Conservation (phyloP, 2,329 filamentous ascomycete species). For the Rhytidhysteron rufulum region DNA sequence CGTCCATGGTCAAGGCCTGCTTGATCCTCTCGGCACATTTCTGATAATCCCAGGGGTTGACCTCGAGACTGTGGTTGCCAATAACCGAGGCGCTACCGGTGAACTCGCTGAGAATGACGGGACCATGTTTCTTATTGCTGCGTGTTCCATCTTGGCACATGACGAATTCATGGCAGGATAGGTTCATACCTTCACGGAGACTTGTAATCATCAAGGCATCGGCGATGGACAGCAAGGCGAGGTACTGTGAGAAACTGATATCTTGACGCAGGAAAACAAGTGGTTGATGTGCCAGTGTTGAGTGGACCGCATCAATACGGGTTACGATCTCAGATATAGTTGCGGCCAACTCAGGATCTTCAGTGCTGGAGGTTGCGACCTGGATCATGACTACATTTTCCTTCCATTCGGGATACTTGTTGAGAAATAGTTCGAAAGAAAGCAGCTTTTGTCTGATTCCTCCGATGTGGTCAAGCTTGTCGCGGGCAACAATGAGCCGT, state of each 20-base stretch:
- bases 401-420: conserved; percentile 86
- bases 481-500: conserved; percentile 84
- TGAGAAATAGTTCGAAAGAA: conserved; percentile 88
- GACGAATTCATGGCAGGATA: conserved; percentile 91
- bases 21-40: conserved; percentile 84
- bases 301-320: conserved; percentile 86
- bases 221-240: conserved; percentile 85
- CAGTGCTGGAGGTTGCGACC: conserved; percentile 85
- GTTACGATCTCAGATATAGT: conserved; percentile 92
- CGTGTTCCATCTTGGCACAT: conserved; percentile 84
- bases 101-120: conserved; percentile 90
- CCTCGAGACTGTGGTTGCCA: conserved; percentile 70
- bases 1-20: conserved; percentile 73
- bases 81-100: conserved; percentile 89
- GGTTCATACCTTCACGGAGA: conserved; percentile 94
- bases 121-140: conserved; percentile 73
- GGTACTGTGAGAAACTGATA: conserved; percentile 85
- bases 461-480: conserved; percentile 89
- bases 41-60: conserved; percentile 95
- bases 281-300: conserved; percentile 86
- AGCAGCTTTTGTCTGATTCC: conserved; percentile 92
- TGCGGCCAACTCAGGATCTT: conserved; percentile 81
- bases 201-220: conserved; percentile 93
- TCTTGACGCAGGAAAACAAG: conserved; percentile 94
- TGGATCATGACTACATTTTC: conserved; percentile 88